Evolutionary conservation across 345 rosid species (phyloP).

Genomic region (Ricinus communis): DNA sequence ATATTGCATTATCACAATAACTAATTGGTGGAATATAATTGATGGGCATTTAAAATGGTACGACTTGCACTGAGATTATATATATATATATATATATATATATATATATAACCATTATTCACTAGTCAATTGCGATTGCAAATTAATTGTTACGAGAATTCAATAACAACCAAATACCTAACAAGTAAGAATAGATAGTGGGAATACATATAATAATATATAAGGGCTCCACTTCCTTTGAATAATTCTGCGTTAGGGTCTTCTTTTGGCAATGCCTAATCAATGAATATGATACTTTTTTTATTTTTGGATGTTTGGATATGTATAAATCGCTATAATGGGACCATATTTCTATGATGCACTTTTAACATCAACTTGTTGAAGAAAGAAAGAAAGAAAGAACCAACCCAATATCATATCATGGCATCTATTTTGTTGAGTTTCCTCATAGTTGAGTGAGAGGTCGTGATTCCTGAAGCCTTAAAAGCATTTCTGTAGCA

Average conservation of each 20-base stretch:
- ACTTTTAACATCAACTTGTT: neutral
- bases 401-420: too few relatives aligned
- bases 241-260: neutral
- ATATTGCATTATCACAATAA: too few relatives aligned
- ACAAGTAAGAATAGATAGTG: neutral
- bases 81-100: too few relatives aligned
- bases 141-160: neutral
- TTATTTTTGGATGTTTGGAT: neutral
- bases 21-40: too few relatives aligned
- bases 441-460: too few relatives aligned
- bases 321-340: neutral
- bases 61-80: neutral
- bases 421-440: too few relatives aligned
- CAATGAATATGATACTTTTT: neutral
- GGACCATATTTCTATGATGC: neutral
- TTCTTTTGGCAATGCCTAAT: neutral
- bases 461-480: too few relatives aligned
- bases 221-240: neutral
- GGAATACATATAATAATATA: neutral
- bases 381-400: too few relatives aligned
- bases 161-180: conserved; percentile 1
- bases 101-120: too few relatives aligned
- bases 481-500: too few relatives aligned
- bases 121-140: neutral
- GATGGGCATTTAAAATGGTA: too few relatives aligned